Conservation (phyloP, 805 yeast genomes). For the Candida chauliodis region DNA sequence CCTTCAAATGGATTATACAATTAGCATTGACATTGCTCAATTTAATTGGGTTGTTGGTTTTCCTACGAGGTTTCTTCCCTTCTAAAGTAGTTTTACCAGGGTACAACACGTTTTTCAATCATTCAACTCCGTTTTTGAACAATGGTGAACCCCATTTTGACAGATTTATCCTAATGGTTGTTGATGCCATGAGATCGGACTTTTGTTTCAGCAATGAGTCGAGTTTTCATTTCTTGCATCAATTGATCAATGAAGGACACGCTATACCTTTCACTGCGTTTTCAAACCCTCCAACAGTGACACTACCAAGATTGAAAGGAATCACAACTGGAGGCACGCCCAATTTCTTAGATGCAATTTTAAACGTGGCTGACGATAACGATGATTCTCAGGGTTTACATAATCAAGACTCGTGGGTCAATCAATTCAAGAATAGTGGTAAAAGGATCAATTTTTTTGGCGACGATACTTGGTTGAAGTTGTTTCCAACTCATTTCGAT, state of each 20-base stretch:
- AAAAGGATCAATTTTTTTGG: slow-evolving; percentile 71
- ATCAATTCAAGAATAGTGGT: slow-evolving; percentile 46
- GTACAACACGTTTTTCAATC: slow-evolving; percentile 22
- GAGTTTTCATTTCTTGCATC: slow-evolving; percentile 63
- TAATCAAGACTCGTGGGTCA: slow-evolving; percentile 83
- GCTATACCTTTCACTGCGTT: slow-evolving; percentile 90
- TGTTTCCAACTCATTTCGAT: slow-evolving; percentile 67
- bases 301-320: slow-evolving; percentile 90
- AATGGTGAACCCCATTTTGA: slow-evolving; percentile 47
- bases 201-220: slow-evolving; percentile 69
- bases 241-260: slow-evolving; percentile 55
- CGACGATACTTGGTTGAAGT: slow-evolving; percentile 95
- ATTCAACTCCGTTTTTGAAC: slow-evolving; percentile 17
- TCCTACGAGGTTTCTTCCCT: slow-evolving; percentile 87
- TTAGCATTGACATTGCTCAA: slow-evolving; percentile 14
- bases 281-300: slow-evolving; percentile 95
- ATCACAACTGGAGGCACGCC: slow-evolving; percentile 95
- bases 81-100: slow-evolving; percentile 78
- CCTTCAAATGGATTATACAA: slow-evolving; percentile 16
- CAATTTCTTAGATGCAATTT: slow-evolving; percentile 86
- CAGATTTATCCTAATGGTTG: slow-evolving; percentile 74
- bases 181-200: slow-evolving; percentile 91
- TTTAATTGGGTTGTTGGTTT: slow-evolving; percentile 51
- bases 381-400: slow-evolving; percentile 62
- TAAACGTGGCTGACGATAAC: slow-evolving; percentile 90